Base-by-base conservation (phyloP, 202 grass and related monocot species). In the Zoysia matrella region DNA sequence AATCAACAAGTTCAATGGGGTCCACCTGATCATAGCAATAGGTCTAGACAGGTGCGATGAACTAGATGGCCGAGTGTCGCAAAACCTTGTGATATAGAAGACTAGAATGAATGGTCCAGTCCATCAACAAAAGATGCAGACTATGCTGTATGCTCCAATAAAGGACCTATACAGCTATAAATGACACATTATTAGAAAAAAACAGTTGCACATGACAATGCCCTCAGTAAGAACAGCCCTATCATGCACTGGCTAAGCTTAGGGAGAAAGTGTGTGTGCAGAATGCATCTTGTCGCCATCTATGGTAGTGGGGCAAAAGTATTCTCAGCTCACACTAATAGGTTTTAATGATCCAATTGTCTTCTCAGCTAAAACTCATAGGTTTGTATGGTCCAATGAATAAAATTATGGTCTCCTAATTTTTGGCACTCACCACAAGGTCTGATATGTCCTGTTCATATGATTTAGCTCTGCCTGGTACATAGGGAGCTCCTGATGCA, bases 351-450 rank as follows among this genome's bases (percentile, higher is more conserved):
- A 36, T 36, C 30, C 30, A 36, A 36, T 36, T 36, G 30, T 36
- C 30, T 36, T 36, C 30, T 36, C 30, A 36, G 30, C 30, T 36
- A 36, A 36, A 1, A 11, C 2, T 47, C 55, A 48, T 47, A 62
- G 56, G n/a, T 76, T 61, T 47, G 56, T 30, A 42, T 79, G 65
- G 65, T 58, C 5, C 58, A 82, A 64, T 44, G 50, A 70, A 64
- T 13, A 47, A 52, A 78, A 36, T 8, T 78, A n/a, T 46, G 45
- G 2, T 39, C 80, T 70, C 62, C 6, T 67, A 5, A 82, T 4
- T 82, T 80, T 48, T 65, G 56, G 18, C 10, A 22, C 42, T 62
- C 13, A 13, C 11, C 12, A 11, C 51, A 58, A 62, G 3, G 2
- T 36, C 16, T 22, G 22, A 39, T 9, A 39, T 36, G 60, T 62